A percentile compares a stretch with the other conserved stretches of the same genome.
Conservation (phyloP, 1,139 yeast species). For the Zygotorulaspora mrakii region DNA sequence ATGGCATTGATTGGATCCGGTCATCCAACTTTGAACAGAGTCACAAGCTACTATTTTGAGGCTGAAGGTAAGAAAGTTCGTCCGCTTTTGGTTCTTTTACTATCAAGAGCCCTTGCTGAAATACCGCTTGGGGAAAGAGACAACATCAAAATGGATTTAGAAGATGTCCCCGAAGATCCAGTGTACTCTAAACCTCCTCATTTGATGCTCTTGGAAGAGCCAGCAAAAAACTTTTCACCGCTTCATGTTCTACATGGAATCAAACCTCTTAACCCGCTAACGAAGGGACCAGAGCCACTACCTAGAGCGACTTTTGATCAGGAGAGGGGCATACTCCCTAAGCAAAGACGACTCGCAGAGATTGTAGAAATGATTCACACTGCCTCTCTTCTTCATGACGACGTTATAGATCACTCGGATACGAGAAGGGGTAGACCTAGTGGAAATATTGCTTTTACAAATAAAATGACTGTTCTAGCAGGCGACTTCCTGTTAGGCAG, state of each 20-base stretch:
- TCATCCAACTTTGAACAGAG: slow-evolving; percentile 86
- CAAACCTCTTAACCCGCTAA: slow-evolving; percentile 83
- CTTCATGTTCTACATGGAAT: slow-evolving; percentile 81
- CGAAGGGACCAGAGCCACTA: slow-evolving; percentile 72
- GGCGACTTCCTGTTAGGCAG: slow-evolving; percentile 94
- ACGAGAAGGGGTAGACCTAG: slow-evolving; percentile 86
- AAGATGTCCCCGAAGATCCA: slow-evolving; percentile 63
- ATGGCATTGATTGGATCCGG: slow-evolving; percentile 86
- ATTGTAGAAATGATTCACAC: slow-evolving; percentile 98
- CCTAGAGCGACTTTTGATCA: slow-evolving; percentile 52
- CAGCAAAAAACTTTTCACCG: slow-evolving; percentile 61
- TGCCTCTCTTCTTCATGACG: slow-evolving; percentile 94
- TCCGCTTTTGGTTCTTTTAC: slow-evolving; percentile 78
- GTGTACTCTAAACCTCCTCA: slow-evolving; percentile 40
- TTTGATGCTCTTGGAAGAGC: slow-evolving; percentile 30
- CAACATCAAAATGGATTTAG: slow-evolving; percentile 55
- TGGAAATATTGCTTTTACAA: slow-evolving; percentile 90
- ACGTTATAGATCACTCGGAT: slow-evolving; percentile 91
- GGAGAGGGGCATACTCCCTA: slow-evolving; percentile 73
- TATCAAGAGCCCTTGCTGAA: slow-evolving; percentile 75
- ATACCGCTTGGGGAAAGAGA: slow-evolving; percentile 71
- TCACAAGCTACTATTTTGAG: slow-evolving; percentile 88
- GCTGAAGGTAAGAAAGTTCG: slow-evolving; percentile 95
- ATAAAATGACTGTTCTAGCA: slow-evolving; percentile 95
- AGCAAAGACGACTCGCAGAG: slow-evolving; percentile 92